These are phyloP conservation scores for Emergomyces orientalis DNA, from an alignment of 2,329 filamentous ascomycete species.

Conservation along the genomic window DNA sequence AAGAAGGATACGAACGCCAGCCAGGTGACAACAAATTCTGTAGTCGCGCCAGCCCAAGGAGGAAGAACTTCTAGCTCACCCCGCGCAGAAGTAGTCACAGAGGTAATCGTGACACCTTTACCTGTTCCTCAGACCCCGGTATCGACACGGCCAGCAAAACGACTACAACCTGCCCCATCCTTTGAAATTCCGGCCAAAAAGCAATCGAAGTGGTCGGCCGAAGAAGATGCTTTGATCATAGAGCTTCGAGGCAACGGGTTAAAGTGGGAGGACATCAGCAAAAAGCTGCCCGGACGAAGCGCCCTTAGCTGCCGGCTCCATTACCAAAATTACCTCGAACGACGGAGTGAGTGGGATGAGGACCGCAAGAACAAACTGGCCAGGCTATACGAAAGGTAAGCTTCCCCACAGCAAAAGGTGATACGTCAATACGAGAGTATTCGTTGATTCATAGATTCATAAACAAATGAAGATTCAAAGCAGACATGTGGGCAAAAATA, in stretches of 20 bases:
- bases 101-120: conserved; percentile 21
- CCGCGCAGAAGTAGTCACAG: conserved; percentile 9
- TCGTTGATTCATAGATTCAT: conserved; percentile 47
- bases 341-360: conserved; percentile 90
- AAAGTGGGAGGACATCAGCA: conserved; percentile 98
- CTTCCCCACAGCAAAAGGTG: neutral
- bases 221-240: conserved; percentile 86
- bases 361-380: conserved; percentile 96
- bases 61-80: neutral
- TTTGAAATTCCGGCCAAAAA: conserved; percentile 60
- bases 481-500: conserved; percentile 95
- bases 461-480: conserved; percentile 63
- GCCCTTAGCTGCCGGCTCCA: conserved; percentile 89
- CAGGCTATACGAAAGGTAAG: conserved; percentile 83
- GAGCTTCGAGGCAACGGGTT: conserved; percentile 80
- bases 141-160: conserved; percentile 28
- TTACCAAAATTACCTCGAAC: conserved; percentile 95
- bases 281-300: conserved; percentile 77
- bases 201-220: conserved; percentile 90
- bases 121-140: conserved; percentile 27
- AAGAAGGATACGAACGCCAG: conserved; percentile 11
- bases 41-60: neutral
- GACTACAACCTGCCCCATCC: conserved; percentile 40
- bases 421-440: conserved; percentile 5
- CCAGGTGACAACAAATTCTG: conserved; percentile 6